Conservation (phyloP, 2,329 filamentous ascomycete species). For the Pyrenophora teres region DNA sequence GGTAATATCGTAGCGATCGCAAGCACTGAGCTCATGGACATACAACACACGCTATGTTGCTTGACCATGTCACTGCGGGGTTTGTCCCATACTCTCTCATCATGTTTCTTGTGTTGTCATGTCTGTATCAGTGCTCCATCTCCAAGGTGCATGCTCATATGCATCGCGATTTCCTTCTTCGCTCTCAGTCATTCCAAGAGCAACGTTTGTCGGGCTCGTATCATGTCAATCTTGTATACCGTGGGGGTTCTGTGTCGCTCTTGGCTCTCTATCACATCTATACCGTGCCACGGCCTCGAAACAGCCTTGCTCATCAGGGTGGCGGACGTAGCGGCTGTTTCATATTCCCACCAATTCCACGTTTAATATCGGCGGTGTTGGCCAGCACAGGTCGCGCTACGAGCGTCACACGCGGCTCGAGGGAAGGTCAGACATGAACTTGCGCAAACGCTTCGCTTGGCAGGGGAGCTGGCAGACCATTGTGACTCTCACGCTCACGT, state of each 20-base stretch:
- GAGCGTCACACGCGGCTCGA: slow-evolving; percentile 5
- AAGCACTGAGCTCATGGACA: neutral
- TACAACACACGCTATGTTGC: neutral
- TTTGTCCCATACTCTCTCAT: neutral
- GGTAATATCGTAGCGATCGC: neutral
- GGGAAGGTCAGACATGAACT: slow-evolving; percentile 6
- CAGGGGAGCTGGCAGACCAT: slow-evolving; percentile 11
- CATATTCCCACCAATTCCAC: slow-evolving; percentile 3
- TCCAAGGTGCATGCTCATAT: neutral
- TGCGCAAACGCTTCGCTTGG: slow-evolving; percentile 19
- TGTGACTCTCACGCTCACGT: slow-evolving; percentile 5
- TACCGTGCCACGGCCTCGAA: neutral
- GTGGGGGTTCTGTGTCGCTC: neutral
- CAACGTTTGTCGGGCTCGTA: neutral
- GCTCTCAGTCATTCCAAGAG: neutral
- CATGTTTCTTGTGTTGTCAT: neutral
- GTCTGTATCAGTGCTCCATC: neutral
- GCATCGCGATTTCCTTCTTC: neutral
- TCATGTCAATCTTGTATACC: neutral
- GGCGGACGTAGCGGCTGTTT: slow-evolving; percentile 5
- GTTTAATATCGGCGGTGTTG: neutral
- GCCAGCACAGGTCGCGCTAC: neutral
- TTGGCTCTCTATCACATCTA: neutral
- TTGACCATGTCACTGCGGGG: neutral
- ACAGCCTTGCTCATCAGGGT: neutral